Base-by-base conservation (phyloP, 2,329 filamentous ascomycete genomes). In the Trichoderma semiorbis region DNA sequence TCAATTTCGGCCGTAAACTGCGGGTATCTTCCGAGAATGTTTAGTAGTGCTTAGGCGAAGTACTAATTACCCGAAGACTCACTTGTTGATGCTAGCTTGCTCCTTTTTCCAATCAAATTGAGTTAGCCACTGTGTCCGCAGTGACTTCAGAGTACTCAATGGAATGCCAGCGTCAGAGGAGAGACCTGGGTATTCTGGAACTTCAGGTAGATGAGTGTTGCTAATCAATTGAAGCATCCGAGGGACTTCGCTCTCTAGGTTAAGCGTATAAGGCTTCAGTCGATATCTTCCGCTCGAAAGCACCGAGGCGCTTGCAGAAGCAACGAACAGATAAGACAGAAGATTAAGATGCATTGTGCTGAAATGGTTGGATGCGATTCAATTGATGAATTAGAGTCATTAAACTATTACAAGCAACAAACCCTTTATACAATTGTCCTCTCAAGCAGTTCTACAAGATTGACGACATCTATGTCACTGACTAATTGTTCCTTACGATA, bases 41-140 rank as follows among this genome's bases (percentile, higher is more conserved):
- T 43, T 43, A 43, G 16, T 8, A 43, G 39, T 43, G 39, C 39
- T 43, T 43, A 10, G 10, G 39, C 16, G 16, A 43, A 18, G 16
- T 7, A 43, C 36, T 4, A 63, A 47, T 21, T 4, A 21, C n/a
- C 26, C 2, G 7, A 5, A 18, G 24, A 28, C 65, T 47, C 43
- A 75, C 75, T 50, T 72, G 61, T 77, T 77, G 7, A 77, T 39
- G 0, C 70, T 53, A 14, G 67, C 39, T 43, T 77, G 65, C 50
- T 77, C 75, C 12, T 24, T 50, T 3, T 74, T 53, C 75, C 75
- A 77, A 36, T 74, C 68, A 57, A 77, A 76, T 16, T 73, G 34
- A 5, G 47, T 36, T 3, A 72, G 30, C 75, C 75, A 77, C 43
- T 76, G 18, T 2, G 61, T 53, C 11, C 71, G 70, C 2, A 76